Conservation (phyloP, 164 flowering plant genomes). For the Saururus chinensis region DNA sequence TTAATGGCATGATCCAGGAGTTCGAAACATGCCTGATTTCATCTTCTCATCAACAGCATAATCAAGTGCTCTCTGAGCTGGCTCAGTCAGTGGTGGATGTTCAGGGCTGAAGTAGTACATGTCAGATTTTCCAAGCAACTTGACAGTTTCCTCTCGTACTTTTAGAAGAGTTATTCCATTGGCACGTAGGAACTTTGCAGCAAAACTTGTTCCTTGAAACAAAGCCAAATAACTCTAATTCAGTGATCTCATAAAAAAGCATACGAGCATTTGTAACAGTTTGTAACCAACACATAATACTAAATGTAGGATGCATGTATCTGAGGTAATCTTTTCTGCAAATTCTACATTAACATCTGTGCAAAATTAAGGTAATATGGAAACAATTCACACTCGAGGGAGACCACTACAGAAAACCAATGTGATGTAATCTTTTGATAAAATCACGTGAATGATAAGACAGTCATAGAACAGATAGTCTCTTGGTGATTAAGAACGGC, state of each 20-base stretch:
- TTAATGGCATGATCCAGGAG: background rate
- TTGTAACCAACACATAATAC: background rate
- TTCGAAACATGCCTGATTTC: constrained; percentile 43
- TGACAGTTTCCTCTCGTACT: constrained; percentile 58
- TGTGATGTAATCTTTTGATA: background rate
- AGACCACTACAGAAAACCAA: background rate
- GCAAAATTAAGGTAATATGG: background rate
- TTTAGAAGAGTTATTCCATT: constrained; percentile 55
- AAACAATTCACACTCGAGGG: background rate
- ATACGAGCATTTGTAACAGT: no score
- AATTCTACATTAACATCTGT: no score
- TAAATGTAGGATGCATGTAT: background rate
- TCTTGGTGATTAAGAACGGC: no score
- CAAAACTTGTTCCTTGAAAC: constrained; percentile 53
- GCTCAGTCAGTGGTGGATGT: constrained; percentile 71
- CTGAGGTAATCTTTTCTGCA: background rate
- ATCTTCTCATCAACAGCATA: constrained; percentile 76
- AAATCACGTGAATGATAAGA: background rate
- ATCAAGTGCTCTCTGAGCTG: constrained; percentile 71
- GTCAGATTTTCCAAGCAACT: constrained; percentile 50
- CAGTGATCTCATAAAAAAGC: background rate
- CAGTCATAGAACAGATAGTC: background rate
- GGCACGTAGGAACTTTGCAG: constrained; percentile 53
- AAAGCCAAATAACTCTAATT: background rate
- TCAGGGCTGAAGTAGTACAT: constrained; percentile 42